Percentiles rank a stretch among this genome's conserved stretches.
phyloP scores from a whole-genome alignment of 2,329 filamentous ascomycete genomes.

The Taxawa tesnikishii region DNA sequence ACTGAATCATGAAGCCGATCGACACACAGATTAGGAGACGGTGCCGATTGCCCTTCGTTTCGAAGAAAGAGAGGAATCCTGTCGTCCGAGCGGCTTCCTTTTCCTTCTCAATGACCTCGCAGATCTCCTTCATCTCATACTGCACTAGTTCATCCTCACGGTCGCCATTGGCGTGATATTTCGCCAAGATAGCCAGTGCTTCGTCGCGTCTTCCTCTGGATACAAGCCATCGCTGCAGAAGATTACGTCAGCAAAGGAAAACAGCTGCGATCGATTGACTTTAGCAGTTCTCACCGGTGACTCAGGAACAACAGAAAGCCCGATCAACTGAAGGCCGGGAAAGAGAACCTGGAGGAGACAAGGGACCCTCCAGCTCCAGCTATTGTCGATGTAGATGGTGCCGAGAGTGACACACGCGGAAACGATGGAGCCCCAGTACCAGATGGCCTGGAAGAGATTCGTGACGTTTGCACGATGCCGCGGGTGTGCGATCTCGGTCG shows the following conservation, averaged over 20 bases:
- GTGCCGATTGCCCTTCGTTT: slow-evolving; percentile 20
- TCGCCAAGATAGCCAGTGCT: slow-evolving; percentile 20
- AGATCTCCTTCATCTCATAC: slow-evolving; percentile 50
- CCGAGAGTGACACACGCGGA: slow-evolving; percentile 14
- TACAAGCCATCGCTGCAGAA: slow-evolving; percentile 14
- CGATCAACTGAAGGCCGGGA: slow-evolving; percentile 11
- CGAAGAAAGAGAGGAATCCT: slow-evolving; percentile 10
- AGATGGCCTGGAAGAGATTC: slow-evolving; percentile 17
- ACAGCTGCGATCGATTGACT: no score
- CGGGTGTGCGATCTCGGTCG: slow-evolving; percentile 33
- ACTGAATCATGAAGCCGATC: slow-evolving; percentile 25
- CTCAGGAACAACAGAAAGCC: slow-evolving; percentile 13
- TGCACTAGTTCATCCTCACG: slow-evolving; percentile 38
- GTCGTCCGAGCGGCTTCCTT: slow-evolving; percentile 35
- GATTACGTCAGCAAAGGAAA: no score
- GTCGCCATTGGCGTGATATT: slow-evolving; percentile 33
- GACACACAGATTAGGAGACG: slow-evolving; percentile 26
- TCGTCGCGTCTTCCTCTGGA: slow-evolving; percentile 13
- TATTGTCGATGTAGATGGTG: slow-evolving; percentile 10
- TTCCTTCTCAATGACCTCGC: slow-evolving; percentile 43
- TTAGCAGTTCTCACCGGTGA: no score
- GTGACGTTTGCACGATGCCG: slow-evolving; percentile 23
- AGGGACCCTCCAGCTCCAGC: slow-evolving; percentile 16
- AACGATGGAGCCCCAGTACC: slow-evolving; percentile 14
- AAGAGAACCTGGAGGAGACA: slow-evolving; percentile 13